Conservation (phyloP, 768 basidiomycete species). For the Tephrocybe sp. region DNA sequence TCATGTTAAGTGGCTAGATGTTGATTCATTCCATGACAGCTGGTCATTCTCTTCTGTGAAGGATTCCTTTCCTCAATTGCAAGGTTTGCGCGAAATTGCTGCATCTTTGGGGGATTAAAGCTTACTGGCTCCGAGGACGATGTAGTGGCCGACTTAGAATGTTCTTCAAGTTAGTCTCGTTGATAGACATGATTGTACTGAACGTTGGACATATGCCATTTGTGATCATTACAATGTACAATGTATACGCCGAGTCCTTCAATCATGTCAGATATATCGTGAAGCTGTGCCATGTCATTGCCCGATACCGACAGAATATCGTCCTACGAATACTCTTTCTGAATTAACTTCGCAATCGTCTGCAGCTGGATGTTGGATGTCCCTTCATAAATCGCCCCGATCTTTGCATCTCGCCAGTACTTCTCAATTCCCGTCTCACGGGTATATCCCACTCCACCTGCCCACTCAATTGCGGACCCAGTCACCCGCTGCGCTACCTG, state of each 20-base stretch:
- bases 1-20: too few relatives aligned
- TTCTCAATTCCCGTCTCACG: conserved; percentile 96
- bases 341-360: conserved; percentile 91
- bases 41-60: too few relatives aligned
- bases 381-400: conserved; percentile 91
- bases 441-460: conserved; percentile 90
- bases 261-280: too few relatives aligned
- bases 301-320: too few relatives aligned
- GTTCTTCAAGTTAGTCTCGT: background rate
- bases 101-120: too few relatives aligned
- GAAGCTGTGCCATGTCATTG: too few relatives aligned
- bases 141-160: background rate
- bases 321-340: conserved; percentile 77
- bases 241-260: too few relatives aligned
- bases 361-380: conserved; percentile 98
- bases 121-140: background rate
- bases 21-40: too few relatives aligned
- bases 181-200: background rate
- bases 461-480: conserved; percentile 94
- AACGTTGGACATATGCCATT: too few relatives aligned
- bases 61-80: too few relatives aligned
- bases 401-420: conserved; percentile 95
- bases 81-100: too few relatives aligned
- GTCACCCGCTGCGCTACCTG: conserved; percentile 86
- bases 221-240: too few relatives aligned